Base-by-base conservation (phyloP, 2,329 filamentous ascomycete genomes). In the Emmonsia crescens region DNA sequence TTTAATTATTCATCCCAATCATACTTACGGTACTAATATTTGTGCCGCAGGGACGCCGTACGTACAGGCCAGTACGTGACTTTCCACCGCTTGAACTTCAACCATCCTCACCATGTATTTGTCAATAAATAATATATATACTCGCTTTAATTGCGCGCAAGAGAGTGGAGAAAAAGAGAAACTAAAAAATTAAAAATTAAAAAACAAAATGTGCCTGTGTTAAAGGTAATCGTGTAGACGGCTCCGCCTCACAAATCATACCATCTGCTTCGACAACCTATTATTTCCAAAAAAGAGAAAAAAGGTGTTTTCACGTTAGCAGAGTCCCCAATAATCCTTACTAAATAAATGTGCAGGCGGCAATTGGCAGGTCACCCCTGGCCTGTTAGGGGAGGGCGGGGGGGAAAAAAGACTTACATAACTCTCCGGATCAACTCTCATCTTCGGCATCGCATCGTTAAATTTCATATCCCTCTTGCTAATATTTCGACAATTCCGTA, bases 391-490 rank as follows among this genome's bases (percentile, higher is more conserved):
- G 16, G 14, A 12, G 27, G 27, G 2, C 12, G 1, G 12, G 4
- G 16, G 27, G 10, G 12, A 9, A 62, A 61, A 31, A 40, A 59
- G 51, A 61, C 54, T 77, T 67, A 81, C 78, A 77, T 96, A 97
- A 70, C 83, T 86, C 81, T 97, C 93, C 5, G 93, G 89, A 74
- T 97, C 92, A 63, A 97, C 92, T 69, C 80, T 85, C 89, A 97
- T 96, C 77, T 82, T 85, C 16, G 93, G 93, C 84, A 85, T 91
- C 60, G 76, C 76, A 70, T 91, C 85, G 74, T 96, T 96, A 75
- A 85, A 92, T 71, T 90, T 91, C 91, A 96, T 96, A 75, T 96
- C 89, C 68, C 76, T 80, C 81, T 96, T 96, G 51, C 86, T 80
- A 52, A 96, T 82, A 38, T 74, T 82, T 63, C 92, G 81, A 74